phyloP scores from a whole-genome alignment of 2,329 filamentous ascomycete genomes.

The Diaporthe sp. region DNA sequence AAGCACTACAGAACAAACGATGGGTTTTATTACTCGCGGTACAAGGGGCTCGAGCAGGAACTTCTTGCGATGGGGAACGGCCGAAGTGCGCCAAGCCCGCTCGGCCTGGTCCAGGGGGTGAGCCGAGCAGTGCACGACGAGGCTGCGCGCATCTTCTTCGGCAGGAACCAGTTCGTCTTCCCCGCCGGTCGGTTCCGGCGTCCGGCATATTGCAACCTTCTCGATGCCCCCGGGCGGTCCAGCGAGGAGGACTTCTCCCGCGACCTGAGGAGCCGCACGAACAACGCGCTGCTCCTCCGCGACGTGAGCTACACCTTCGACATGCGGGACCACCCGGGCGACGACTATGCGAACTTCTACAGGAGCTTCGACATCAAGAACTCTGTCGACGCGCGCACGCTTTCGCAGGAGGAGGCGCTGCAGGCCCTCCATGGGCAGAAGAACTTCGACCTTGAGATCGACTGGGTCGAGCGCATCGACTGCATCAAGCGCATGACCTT shows the following conservation, averaged over 20 bases:
- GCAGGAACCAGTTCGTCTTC: constrained; percentile 31
- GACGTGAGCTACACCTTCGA: constrained; percentile 39
- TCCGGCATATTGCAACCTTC: not conserved
- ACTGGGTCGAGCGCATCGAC: constrained; percentile 32
- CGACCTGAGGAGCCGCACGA: not conserved
- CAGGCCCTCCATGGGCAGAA: constrained; percentile 21
- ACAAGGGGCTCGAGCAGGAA: not conserved
- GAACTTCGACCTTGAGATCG: not conserved
- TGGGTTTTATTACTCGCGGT: constrained; percentile 10
- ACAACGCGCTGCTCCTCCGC: constrained; percentile 11
- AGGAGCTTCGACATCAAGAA: not conserved
- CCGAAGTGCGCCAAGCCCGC: not conserved
- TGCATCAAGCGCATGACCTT: constrained; percentile 34
- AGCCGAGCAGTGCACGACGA: constrained; percentile 20
- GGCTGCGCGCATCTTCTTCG: constrained; percentile 24
- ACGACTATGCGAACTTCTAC: constrained; percentile 13
- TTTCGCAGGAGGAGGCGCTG: not conserved
- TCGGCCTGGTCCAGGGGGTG: constrained; percentile 35
- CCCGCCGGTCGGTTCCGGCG: not conserved
- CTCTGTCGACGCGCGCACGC: not conserved
- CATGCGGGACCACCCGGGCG: constrained; percentile 27
- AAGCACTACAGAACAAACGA: not conserved
- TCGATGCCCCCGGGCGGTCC: not conserved
- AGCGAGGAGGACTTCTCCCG: not conserved
- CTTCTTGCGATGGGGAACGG: not conserved